These are phyloP conservation scores for Hevea brasiliensis DNA, from an alignment of 345 rosid species.

Conservation along the genomic window DNA sequence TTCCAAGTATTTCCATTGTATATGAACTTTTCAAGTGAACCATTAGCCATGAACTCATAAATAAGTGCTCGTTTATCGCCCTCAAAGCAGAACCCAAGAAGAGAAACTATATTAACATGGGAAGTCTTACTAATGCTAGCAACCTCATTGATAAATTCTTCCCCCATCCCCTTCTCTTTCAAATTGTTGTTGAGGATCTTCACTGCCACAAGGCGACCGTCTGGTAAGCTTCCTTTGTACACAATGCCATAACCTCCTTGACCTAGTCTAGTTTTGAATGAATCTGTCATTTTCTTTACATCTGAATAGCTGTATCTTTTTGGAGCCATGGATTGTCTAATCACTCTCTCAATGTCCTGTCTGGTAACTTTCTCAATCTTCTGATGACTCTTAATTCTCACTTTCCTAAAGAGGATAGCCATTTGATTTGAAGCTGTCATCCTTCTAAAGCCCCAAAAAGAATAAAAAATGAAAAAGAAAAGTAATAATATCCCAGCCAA, in stretches of 20 bases:
- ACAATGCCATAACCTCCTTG: slow-evolving; percentile 19
- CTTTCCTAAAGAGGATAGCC: not conserved
- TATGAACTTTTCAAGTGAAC: slow-evolving; percentile 11
- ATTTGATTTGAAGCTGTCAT: not conserved
- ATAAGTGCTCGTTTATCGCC: slow-evolving; percentile 1
- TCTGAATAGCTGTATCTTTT: slow-evolving; percentile 3
- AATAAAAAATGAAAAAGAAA: not conserved
- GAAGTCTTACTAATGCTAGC: slow-evolving; percentile 15
- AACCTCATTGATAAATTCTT: slow-evolving; percentile 18
- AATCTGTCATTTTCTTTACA: slow-evolving; percentile 11
- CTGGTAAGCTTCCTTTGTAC: not conserved
- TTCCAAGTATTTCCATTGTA: not conserved
- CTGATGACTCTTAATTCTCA: too few species aligned
- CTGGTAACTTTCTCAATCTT: too few species aligned
- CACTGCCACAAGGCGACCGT: slow-evolving; percentile 1
- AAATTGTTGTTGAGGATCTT: not conserved
- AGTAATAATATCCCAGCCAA: not conserved
- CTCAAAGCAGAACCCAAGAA: slow-evolving; percentile 1
- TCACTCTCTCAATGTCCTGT: not conserved
- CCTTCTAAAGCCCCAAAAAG: not conserved
- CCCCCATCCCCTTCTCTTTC: not conserved
- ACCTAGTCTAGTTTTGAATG: slow-evolving; percentile 3
- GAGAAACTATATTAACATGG: slow-evolving; percentile 11
- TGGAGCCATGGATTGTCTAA: not conserved
- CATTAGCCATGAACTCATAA: slow-evolving; percentile 16